Evolutionary conservation across 306 rosid genomes (phyloP).

Genomic region (Gleditsia sinensis): DNA sequence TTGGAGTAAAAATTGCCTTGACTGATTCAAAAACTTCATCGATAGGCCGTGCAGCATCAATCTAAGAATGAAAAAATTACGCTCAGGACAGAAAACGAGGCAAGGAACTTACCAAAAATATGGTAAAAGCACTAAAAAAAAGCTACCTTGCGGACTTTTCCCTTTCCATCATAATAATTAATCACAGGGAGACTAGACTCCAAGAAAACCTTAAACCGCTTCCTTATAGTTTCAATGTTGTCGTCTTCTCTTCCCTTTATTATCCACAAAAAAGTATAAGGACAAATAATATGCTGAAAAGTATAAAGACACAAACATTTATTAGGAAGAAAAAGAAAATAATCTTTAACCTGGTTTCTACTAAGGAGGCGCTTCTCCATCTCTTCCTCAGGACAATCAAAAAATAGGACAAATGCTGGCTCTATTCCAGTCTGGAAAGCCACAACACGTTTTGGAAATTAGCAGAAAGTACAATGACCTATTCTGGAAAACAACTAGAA

Average conservation of each 20-base stretch:
- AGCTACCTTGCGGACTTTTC: conserved; percentile 86
- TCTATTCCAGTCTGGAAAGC: conserved; percentile 82
- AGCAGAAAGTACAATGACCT: conserved; percentile 3
- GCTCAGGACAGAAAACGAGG: conserved; percentile 22
- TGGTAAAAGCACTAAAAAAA: conserved; percentile 1
- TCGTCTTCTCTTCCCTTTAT: conserved; percentile 94
- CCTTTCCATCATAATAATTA: conserved; percentile 68
- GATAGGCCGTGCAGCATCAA: conserved; percentile 82
- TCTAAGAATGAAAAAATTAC: conserved; percentile 47
- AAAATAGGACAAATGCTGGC: conserved; percentile 83
- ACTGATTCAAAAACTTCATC: conserved; percentile 85
- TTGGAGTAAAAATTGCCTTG: conserved; percentile 71
- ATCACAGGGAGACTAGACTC: conserved; percentile 92
- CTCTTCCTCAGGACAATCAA: conserved; percentile 85
- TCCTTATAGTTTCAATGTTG: conserved; percentile 93
- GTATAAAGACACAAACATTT: neutral
- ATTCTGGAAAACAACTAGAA: conserved; percentile 8
- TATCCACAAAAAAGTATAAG: conserved; percentile 24
- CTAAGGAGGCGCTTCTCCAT: conserved; percentile 88
- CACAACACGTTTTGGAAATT: conserved; percentile 32
- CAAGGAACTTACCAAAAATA: conserved; percentile 18
- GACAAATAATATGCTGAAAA: neutral
- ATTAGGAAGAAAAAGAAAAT: conserved; percentile 1
- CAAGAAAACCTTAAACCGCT: conserved; percentile 86
- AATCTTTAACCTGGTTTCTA: conserved; percentile 79